Conservation (phyloP, 2,329 filamentous ascomycete species). For the Paradendryphiella salina region DNA sequence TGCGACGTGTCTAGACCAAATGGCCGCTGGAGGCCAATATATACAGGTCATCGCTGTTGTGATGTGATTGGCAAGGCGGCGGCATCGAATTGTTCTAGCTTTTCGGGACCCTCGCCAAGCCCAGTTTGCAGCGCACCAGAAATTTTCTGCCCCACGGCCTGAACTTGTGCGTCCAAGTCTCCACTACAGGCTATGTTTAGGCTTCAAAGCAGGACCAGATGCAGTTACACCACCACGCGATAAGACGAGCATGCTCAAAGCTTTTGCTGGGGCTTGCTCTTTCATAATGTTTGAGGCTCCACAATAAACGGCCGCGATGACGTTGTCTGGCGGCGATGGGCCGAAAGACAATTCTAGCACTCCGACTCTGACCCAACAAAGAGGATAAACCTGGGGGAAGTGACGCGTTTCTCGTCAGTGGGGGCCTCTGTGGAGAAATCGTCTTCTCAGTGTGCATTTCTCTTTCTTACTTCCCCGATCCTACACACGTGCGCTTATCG, state of each 20-base stretch:
- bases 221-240: background rate
- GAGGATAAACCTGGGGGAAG: background rate
- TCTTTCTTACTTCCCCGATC: background rate
- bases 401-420: constrained; percentile 9
- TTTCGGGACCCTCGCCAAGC: background rate
- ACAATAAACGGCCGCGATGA: constrained; percentile 9
- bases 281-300: constrained; percentile 3
- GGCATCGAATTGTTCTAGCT: constrained; percentile 4
- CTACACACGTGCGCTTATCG: background rate
- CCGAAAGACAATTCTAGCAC: constrained; percentile 14
- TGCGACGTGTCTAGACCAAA: background rate
- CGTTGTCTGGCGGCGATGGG: constrained; percentile 9
- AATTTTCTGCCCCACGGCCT: constrained; percentile 7
- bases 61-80: constrained; percentile 2
- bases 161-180: background rate
- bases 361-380: constrained; percentile 10
- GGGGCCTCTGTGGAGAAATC: background rate
- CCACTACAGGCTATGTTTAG: constrained; percentile 7
- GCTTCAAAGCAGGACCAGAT: background rate
- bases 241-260: background rate
- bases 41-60: background rate
- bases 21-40: background rate
- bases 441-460: background rate
- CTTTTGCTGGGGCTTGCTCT: constrained; percentile 2
- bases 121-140: background rate